These are phyloP conservation scores for Aspergillus nomiae DNA, from an alignment of 2,329 filamentous ascomycete species.

Conservation along the genomic window DNA sequence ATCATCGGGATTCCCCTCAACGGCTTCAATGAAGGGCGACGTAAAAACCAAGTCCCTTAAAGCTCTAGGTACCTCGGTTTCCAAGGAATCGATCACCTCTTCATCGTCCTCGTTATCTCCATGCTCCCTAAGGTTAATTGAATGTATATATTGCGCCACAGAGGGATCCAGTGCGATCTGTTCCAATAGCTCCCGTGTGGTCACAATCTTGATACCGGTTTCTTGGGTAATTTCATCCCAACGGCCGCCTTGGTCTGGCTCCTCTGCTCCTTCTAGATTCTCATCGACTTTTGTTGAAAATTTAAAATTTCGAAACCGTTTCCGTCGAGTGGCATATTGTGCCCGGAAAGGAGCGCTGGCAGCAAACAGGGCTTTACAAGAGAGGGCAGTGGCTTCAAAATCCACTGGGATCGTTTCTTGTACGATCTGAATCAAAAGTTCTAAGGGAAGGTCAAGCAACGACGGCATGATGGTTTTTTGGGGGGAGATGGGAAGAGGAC, in stretches of 20 bases:
- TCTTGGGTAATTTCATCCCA: conserved; percentile 5
- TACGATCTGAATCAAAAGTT: conserved; percentile 5
- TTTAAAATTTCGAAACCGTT: conserved; percentile 6
- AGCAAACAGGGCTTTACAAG: conserved; percentile 4
- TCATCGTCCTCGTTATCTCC: background rate
- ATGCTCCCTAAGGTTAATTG: background rate
- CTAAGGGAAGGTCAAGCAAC: conserved; percentile 5
- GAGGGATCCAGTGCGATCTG: conserved; percentile 6
- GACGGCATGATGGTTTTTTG: background rate
- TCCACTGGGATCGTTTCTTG: conserved; percentile 2
- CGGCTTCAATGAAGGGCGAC: conserved; percentile 4
- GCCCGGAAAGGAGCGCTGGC: conserved; percentile 4
- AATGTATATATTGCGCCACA: conserved; percentile 4
- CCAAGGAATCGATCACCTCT: background rate
- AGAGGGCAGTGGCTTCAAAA: conserved; percentile 6
- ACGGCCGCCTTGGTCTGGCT: background rate
- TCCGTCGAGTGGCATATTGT: conserved; percentile 3
- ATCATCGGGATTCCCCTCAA: background rate
- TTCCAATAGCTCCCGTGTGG: conserved; percentile 4
- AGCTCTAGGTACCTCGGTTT: background rate
- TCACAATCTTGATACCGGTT: conserved; percentile 1
- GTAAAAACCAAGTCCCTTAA: background rate
- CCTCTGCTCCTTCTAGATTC: background rate
- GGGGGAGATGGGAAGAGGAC: background rate
- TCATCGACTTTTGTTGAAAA: conserved; percentile 3